A percentile compares a stretch with the other conserved stretches of the same genome.
Evolutionary conservation across 768 basidiomycete genomes (phyloP).

Genomic region (Pleurotus ostreatus): DNA sequence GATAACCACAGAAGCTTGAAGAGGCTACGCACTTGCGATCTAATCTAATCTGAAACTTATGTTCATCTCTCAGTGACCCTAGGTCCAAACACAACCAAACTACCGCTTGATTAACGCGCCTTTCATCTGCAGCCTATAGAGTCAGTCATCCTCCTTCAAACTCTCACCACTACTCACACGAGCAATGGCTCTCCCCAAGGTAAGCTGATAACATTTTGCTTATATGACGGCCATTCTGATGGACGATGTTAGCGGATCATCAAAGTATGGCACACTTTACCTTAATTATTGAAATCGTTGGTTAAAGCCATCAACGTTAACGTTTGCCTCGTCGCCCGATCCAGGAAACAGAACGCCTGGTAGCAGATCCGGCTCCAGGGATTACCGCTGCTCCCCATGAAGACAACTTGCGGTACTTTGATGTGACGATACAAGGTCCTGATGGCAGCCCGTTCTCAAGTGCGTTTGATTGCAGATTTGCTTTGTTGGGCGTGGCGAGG

Average conservation of each 20-base stretch:
- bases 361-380: conserved; percentile 95
- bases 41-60: background rate
- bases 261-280: conserved; percentile 30
- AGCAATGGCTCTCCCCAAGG: conserved; percentile 55
- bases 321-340: conserved; percentile 4
- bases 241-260: conserved; percentile 40
- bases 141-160: background rate
- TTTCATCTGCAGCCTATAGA: background rate
- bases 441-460: conserved; percentile 90
- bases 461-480: conserved; percentile 27
- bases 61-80: background rate
- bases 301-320: background rate
- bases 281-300: background rate
- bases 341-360: conserved; percentile 95
- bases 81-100: background rate
- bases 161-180: background rate
- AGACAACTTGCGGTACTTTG: conserved; percentile 97
- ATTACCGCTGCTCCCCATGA: conserved; percentile 95
- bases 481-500: background rate
- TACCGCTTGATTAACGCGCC: background rate
- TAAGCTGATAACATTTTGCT: conserved; percentile 14
- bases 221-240: conserved; percentile 11
- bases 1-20: no score
- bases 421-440: conserved; percentile 95
- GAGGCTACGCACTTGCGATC: no score